Base-by-base conservation (phyloP, 2,329 filamentous ascomycete genomes). In the Phyllachora maydis region DNA sequence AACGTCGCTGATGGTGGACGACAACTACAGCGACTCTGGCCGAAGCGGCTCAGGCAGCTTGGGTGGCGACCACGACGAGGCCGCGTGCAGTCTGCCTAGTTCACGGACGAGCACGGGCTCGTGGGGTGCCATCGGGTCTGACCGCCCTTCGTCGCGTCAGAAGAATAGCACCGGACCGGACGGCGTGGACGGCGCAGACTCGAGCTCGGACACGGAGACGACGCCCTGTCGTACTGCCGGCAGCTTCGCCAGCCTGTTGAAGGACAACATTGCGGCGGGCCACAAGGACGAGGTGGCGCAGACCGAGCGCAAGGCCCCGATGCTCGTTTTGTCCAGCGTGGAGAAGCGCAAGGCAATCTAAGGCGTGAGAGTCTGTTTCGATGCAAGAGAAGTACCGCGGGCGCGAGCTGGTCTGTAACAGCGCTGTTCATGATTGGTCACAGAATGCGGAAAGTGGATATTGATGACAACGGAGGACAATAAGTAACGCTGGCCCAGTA, bases 241-340 rank as follows among this genome's bases (percentile, higher is more conserved):
- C 30, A 78, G 69, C 41, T 73, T 72, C 39, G 67, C 67, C 28
- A 64, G 64, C 26, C 59, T 71, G 14, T 69, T 72, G 42, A 72
- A 71, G 55, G n/a, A n/a, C n/a, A 62, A 66, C 26, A 56, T 54
- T 47, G 57, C 43, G 46, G 56, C 41, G 46, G 50, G 22, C 46
- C 54, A 50, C 62, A 69, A 44, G 47, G 49, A 63, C 32, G 59
- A 68, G 37, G 53, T 52, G 19, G 47, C 50, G 24, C 59, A 65
- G 32, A n/a, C n/a, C n/a, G 58, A 62, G 49, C 78, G 81, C 50
- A 83, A 74, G 57, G 76, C 75, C 36, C 75, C 81, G 25, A 74
- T 82, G 59, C 67, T 92, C 42, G 75, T 93, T 35, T 63, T 93
- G 35, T 83, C 77, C 35, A 83, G 72, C 45, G 75, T 71, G 31